Conservation (phyloP, 768 basidiomycete species). For the Bullera alba region DNA sequence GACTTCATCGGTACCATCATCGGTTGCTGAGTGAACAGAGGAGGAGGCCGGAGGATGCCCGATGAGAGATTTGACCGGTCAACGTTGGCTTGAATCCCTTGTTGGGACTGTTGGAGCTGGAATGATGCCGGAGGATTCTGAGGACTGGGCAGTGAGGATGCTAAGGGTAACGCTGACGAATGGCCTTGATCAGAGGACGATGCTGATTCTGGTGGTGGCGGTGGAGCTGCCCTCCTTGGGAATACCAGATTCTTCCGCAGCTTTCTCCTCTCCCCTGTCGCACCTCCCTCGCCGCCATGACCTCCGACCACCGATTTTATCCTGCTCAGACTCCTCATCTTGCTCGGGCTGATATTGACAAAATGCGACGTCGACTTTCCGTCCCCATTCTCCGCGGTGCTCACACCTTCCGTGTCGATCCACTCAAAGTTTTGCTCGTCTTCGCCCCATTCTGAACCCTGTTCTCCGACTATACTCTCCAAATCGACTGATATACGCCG, state of each 20-base stretch:
- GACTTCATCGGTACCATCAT: conserved; percentile 20
- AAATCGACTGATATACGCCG: background rate
- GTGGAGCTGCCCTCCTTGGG: conserved; percentile 30
- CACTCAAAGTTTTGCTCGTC: conserved; percentile 40
- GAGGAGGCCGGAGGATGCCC: background rate
- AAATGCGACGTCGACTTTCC: too few relatives aligned
- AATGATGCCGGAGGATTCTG: background rate
- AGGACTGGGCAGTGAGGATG: background rate
- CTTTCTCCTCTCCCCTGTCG: conserved; percentile 16
- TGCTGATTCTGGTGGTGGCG: conserved; percentile 11
- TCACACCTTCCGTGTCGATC: conserved; percentile 30
- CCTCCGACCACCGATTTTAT: conserved; percentile 20
- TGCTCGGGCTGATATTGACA: conserved; percentile 26
- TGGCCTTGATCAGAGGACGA: background rate
- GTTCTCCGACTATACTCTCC: conserved; percentile 31
- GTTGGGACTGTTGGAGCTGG: background rate
- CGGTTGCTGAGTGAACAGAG: background rate
- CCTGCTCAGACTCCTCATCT: conserved; percentile 13
- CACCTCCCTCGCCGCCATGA: conserved; percentile 1
- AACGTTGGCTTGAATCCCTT: too few relatives aligned
- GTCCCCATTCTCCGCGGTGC: conserved; percentile 23
- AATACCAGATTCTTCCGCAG: conserved; percentile 27
- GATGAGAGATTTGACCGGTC: background rate
- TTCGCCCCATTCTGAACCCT: conserved; percentile 40
- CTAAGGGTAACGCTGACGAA: too few relatives aligned